Base-by-base conservation (phyloP, 2,329 filamentous ascomycete species). In the Diplocarpon mali region DNA sequence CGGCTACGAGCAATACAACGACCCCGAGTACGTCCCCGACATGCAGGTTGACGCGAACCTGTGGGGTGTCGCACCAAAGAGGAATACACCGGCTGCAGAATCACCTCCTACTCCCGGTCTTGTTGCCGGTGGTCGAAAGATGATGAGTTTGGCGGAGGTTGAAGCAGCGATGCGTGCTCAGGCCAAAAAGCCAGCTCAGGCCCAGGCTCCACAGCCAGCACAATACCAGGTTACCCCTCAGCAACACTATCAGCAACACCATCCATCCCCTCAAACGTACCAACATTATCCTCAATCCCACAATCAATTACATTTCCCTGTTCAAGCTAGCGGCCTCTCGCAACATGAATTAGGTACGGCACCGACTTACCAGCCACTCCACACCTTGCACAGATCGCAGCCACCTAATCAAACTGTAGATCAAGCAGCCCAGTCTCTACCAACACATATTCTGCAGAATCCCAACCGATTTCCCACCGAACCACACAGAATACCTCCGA, bases 71-170 rank as follows among this genome's bases (percentile, higher is more conserved):
- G 77, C 78, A 13, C 76, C 81, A 30, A 80, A 78, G 70, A 69
- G 76, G 64, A 60, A 60, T 65, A 57, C 54, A 35, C 46, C 55
- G 35, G 48, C 54, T 43, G 45, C 54, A 16, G 51, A 56, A 14
- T 48, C 55, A 35, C 45, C 55, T 38, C 56, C 60, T n/a, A 54
- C 61, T 24, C 58, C 62, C 43, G 56, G 61, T 50, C 57, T 58
- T 29, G 53, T 62, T 29, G 56, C 62, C 40, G 57, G 62, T 52
- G 57, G 72, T 35, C 79, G 80, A 58, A 95, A 89, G 69, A 82
- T 95, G 67, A 81, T 98, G 83, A 96, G 87, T 58, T 65, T 98
- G 59, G 92, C 96, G 62, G 92, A 98, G 67, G 89, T 98, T 15
- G 92, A 98, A 67, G 90, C 90, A 43, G 81, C 87, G 52, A 89